Conservation (phyloP, 306 rosid species). For the Chamaecrista fasciculata region DNA sequence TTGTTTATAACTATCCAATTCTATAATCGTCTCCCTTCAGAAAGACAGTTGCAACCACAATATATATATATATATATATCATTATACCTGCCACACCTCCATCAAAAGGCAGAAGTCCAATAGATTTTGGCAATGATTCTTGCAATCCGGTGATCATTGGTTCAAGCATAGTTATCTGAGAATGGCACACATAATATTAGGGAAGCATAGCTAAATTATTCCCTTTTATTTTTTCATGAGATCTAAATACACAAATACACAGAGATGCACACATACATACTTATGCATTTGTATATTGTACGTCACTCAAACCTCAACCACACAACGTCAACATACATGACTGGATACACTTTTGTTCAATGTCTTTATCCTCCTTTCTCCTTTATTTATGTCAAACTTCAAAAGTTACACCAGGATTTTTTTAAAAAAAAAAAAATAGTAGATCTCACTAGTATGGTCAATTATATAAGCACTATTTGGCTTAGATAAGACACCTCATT, state of each 20-base stretch:
- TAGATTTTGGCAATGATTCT: slow-evolving; percentile 92
- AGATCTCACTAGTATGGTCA: neutral
- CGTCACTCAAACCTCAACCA: neutral
- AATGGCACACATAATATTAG: slow-evolving; percentile 27
- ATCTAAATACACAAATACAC: neutral
- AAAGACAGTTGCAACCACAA: neutral
- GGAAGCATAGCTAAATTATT: neutral
- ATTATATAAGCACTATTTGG: neutral
- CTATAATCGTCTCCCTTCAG: too few relatives aligned
- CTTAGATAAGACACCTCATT: too few relatives aligned
- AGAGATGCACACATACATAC: slow-evolving; percentile 7
- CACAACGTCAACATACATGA: neutral
- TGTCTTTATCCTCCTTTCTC: neutral
- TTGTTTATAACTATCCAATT: too few relatives aligned
- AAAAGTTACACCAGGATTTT: neutral
- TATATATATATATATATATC: slow-evolving; percentile 9
- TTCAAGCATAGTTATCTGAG: slow-evolving; percentile 82
- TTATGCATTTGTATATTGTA: slow-evolving; percentile 3
- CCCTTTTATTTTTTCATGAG: neutral
- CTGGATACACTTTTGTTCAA: too few relatives aligned
- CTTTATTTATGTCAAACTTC: neutral
- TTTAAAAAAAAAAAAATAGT: too few relatives aligned
- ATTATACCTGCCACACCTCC: slow-evolving; percentile 86
- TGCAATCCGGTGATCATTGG: slow-evolving; percentile 90
- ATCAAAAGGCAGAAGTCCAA: slow-evolving; percentile 95